Base-by-base conservation (phyloP, 768 basidiomycete genomes). In the Royoungia palumana region DNA sequence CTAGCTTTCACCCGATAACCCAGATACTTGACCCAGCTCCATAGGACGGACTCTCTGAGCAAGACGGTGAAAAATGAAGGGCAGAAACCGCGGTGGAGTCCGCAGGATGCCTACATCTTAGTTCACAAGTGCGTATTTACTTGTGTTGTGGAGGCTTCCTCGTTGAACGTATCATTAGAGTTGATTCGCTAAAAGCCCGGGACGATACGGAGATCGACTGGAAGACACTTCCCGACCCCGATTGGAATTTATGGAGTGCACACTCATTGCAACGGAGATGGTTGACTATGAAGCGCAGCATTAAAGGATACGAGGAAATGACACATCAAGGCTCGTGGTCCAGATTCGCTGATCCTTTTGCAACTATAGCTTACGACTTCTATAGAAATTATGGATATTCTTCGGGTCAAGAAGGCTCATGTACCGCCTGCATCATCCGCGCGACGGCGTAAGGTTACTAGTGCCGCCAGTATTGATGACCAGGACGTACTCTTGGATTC, bases 121-220 rank as follows among this genome's bases (percentile, higher is more conserved):
- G 81, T 92, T 44, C 87, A 89, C 53, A 91, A 88, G 89, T 89
- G 55, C 7, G 47, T 54, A 43, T 19, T 38, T 38, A 2, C 40
- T 28, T 20, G 39, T 20, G 20, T 49, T 20, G 32, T 34, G 30
- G 17, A 8, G 21, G 37, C 20, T 24, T 30, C 9, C 14, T 32
- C 40, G 45, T 30, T 30, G 32, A 44, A 20, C 35, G 13, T 20
- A 50, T 36, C 47, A 47, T 7, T 41, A 92, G 89, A 65, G 73
- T 93, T 42, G 85, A 85, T 59, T 81, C 86, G 0, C 65, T 91
- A 40, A 77, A 83, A 49, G 85, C 91, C 44, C 75, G 77, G 37
- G 83, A 91, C 58, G 89, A 93, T 57, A 85, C 81, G 24, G 90
- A 92, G 60, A 85, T 93, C 39, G 85, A 89, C 57, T 93, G 89